Conservation (phyloP, 129 eudicot genomes). For the Lactuca sativa region DNA sequence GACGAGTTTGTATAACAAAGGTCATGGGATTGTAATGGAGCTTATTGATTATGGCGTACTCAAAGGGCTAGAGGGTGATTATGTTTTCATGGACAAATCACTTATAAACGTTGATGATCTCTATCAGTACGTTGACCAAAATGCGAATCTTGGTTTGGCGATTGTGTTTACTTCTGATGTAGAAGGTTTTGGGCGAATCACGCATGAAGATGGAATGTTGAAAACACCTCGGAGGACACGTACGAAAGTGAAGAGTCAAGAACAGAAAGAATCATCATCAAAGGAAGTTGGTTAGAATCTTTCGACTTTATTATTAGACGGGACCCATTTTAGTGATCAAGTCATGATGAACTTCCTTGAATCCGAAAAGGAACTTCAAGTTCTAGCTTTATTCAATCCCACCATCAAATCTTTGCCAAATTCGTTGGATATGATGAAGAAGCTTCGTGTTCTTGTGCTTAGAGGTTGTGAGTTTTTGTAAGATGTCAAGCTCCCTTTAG, state of each 20-base stretch:
- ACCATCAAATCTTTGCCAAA: conserved; percentile 26
- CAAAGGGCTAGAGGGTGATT: conserved; percentile 43
- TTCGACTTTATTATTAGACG: conserved; percentile 39
- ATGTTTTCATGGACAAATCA: conserved; percentile 29
- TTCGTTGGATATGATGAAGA: conserved; percentile 13
- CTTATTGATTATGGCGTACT: conserved; percentile 44
- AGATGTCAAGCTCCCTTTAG: not conserved
- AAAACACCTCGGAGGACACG: conserved; percentile 29
- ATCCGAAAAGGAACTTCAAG: conserved; percentile 25
- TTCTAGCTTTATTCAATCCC: conserved; percentile 29
- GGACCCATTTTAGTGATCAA: conserved; percentile 25
- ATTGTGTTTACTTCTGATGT: conserved; percentile 13
- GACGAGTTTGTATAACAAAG: conserved; percentile 38
- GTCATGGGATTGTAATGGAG: conserved; percentile 48
- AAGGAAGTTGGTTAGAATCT: conserved; percentile 12
- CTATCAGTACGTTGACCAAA: conserved; percentile 14
- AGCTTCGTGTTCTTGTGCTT: conserved; percentile 42
- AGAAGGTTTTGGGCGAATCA: conserved; percentile 39
- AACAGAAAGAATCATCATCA: not conserved
- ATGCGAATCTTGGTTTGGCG: conserved; percentile 43
- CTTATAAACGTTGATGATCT: conserved; percentile 17
- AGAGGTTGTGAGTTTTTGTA: conserved; percentile 44
- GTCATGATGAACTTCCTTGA: not conserved
- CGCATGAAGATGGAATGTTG: conserved; percentile 38
- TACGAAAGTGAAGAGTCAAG: not conserved